Evolutionary conservation across 2,329 filamentous ascomycete species (phyloP), one percentile per base, ranked within the genome.

Genomic region (Stromatinia cepivora): DNA sequence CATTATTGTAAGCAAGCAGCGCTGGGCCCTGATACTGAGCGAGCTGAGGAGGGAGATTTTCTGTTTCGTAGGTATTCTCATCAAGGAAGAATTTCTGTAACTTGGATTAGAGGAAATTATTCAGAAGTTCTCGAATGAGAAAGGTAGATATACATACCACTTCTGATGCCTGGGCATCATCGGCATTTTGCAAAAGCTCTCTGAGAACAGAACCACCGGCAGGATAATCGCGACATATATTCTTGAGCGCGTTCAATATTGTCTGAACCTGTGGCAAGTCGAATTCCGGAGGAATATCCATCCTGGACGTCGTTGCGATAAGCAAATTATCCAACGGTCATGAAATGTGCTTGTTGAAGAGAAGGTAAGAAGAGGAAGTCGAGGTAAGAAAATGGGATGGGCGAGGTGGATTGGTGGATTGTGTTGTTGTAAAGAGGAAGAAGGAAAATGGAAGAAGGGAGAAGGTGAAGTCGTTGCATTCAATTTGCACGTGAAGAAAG

Each of bases 151-250:
- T 58, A 36, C 72, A 48, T 73, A 77, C 75, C 75, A 97, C 94
- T 71, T 89, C 92, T 25, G 89, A 92, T 65, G 94, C 94, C 77
- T 93, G 91, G 42, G 95, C 95, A 82, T 99, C 95, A 75, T 95
- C 94, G 28, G 95, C 95, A 79, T 99, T 99, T 78, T 98, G 95
- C 58, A 99, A 93, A 71, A 98, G 88, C 79, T 99, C 95, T 82
- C 95, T 88, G 25, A 98, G 83, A 9, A 86, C 90, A 7, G 87
- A 92, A 25, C 89, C 94, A 95, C 83, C 97, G 93, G 76, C 94
- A 92, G 15, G 94, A 96, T 79, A 79, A 52, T 79, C 77, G 36
- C 75, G 74, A 69, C 77, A 76, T 13, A 78, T 77, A 15, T 77
- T 78, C 28, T 75, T 75, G 8, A 79, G 72, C 1, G 77, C 73